These are phyloP conservation scores for Macrolepiota dolichaula DNA, from an alignment of 768 basidiomycete genomes.

Conservation along the genomic window DNA sequence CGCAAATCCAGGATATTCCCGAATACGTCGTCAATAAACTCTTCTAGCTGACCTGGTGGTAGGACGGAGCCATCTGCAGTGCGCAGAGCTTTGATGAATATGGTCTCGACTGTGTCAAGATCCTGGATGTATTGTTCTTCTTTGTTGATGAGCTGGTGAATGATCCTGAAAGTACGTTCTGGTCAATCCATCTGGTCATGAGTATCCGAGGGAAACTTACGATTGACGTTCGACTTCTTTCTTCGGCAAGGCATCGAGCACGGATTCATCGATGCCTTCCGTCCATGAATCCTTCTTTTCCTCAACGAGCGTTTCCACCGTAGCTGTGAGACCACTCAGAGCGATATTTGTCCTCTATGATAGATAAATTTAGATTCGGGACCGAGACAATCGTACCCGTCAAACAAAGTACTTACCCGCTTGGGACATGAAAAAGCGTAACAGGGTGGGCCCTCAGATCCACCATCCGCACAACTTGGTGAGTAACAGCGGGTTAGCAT, in stretches of 20 bases:
- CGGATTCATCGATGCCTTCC: constrained; percentile 37
- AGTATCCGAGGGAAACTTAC: constrained; percentile 25
- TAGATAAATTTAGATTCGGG: neutral
- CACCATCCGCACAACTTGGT: constrained; percentile 58
- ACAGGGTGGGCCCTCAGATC: constrained; percentile 64
- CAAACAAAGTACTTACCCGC: constrained; percentile 37
- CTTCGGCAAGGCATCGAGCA: constrained; percentile 52
- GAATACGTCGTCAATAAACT: constrained; percentile 89
- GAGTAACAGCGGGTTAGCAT: constrained; percentile 90
- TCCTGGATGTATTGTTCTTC: constrained; percentile 91
- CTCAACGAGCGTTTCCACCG: constrained; percentile 28
- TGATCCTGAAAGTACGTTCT: constrained; percentile 43
- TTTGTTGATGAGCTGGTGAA: constrained; percentile 83
- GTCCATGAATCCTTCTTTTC: constrained; percentile 42
- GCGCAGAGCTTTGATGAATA: constrained; percentile 51
- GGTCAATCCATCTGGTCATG: neutral
- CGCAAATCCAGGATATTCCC: constrained; percentile 87
- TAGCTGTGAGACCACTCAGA: constrained; percentile 19
- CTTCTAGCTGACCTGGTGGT: constrained; percentile 54
- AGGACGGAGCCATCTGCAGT: constrained; percentile 40
- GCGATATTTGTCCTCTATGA: constrained; percentile 2
- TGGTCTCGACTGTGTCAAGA: constrained; percentile 76
- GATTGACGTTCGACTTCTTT: constrained; percentile 84
- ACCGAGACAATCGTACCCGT: neutral
- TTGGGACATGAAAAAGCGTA: constrained; percentile 82